A percentile compares a stretch with the other conserved stretches of the same genome.
phyloP scores from a whole-genome alignment of 176 grass and related monocot species.

The Elymus sibiricus region DNA sequence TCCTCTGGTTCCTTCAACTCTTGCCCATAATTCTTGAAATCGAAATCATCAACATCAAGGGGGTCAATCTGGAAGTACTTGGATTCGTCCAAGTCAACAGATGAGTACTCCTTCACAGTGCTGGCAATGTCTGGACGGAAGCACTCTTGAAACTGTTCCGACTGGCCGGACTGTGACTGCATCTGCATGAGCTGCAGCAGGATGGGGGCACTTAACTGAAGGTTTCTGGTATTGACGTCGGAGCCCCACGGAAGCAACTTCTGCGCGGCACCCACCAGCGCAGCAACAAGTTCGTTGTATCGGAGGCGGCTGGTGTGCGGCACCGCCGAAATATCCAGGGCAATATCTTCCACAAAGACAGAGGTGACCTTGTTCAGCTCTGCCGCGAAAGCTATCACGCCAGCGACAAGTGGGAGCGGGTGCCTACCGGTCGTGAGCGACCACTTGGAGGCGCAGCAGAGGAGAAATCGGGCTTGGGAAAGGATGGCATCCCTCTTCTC shows the following conservation, averaged over 20 bases:
- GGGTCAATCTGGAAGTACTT: constrained; percentile 39
- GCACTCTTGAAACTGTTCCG: constrained; percentile 22
- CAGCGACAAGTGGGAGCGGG: constrained; percentile 47
- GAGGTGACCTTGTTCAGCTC: constrained; percentile 30
- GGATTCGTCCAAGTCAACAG: constrained; percentile 13
- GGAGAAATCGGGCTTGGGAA: constrained; percentile 52
- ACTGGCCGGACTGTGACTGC: constrained; percentile 18
- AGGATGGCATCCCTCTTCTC: constrained; percentile 38
- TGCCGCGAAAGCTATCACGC: constrained; percentile 33
- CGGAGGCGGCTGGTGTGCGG: constrained; percentile 38
- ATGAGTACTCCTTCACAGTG: constrained; percentile 11
- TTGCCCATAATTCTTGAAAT: constrained; percentile 28
- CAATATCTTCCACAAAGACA: constrained; percentile 43
- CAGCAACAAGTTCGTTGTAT: constrained; percentile 39
- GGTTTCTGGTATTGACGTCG: constrained; percentile 51
- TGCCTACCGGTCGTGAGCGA: constrained; percentile 60
- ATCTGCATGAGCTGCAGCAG: constrained; percentile 55
- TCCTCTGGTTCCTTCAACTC: constrained; percentile 21
- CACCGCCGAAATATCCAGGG: constrained; percentile 36
- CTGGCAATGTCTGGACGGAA: constrained; percentile 18
- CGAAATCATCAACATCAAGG: not conserved
- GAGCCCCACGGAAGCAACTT: constrained; percentile 52
- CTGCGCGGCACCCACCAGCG: constrained; percentile 39
- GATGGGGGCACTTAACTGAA: constrained; percentile 35
- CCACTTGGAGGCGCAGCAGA: constrained; percentile 57